Base-by-base conservation (phyloP, 345 rosid species). In the Atalantia buxifolia region DNA sequence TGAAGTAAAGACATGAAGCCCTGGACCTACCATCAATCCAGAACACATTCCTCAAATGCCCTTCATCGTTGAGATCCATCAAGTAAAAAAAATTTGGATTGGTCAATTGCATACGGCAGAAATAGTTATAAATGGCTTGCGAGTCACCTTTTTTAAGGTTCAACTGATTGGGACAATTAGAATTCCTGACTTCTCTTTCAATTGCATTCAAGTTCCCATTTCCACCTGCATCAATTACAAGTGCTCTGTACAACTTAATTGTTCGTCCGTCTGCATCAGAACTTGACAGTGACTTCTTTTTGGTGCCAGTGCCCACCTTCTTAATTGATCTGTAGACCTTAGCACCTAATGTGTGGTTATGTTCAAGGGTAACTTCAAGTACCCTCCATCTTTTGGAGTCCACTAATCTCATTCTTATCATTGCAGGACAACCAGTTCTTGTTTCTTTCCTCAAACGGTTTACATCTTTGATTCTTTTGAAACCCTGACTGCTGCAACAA, bases 361-460 rank as follows among this genome's bases (percentile, higher is more conserved):
- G 98, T 72, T 90, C 94, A 60, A 90, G 94, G 2, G 82, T 83
- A 66, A 84, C 93, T 85, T 92, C 97, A 53, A 87, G 83, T 9
- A 91, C 79, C 65, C 94, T 78, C 97, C 94, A 92, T 72, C 94
- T 88, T 79, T 82, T 91, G 25, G 94, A 86, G 59, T 92, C 94
- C 24, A 92, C 89, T n/a, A 91, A 84, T 35, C 97, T 87, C 90
- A 91, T 85, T 79, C 93, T 87, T 56, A 92, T 67, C 97, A 92
- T 92, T 7, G 92, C 97, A 77, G 93, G 92, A 77, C 97, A 92
- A 75, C 97, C 97, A 10, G 93, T 92, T 76, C 97, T 81, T 13
- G 97, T 92, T 80, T 91, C 95, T 73, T 86, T 91, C 59, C 95
- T 78, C 30, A 87, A 83, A 48, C 92, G 87, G 71, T 89, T 92